A percentile compares a stretch with the other conserved stretches of the same genome.
Conservation (phyloP, 2,329 filamentous ascomycete species). For the Diaporthe citriasiana region DNA sequence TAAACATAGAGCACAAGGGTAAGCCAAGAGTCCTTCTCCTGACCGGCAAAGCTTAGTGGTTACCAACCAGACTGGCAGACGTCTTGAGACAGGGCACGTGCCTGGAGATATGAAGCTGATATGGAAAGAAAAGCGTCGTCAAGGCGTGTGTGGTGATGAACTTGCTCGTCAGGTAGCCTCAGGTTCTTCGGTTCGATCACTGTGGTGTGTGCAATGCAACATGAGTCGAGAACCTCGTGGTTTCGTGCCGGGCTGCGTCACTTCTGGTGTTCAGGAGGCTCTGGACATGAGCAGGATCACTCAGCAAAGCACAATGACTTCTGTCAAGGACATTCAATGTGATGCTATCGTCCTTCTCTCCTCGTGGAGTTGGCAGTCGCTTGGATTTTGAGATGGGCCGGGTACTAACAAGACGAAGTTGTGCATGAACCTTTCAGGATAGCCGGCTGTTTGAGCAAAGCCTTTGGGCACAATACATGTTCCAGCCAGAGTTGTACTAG, state of each 20-base stretch:
- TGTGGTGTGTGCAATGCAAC: slow-evolving; percentile 2
- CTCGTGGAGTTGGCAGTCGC: not conserved
- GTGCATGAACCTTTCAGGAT: not conserved
- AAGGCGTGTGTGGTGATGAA: not conserved
- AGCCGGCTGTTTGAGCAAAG: not conserved
- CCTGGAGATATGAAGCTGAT: not conserved
- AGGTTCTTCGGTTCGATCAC: not conserved
- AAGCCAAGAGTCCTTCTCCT: slow-evolving; percentile 24
- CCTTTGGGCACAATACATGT: not conserved
- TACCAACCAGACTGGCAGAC: slow-evolving; percentile 33
- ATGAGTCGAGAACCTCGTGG: not conserved
- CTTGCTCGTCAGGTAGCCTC: not conserved
- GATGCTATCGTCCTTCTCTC: not conserved
- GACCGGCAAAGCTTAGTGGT: slow-evolving; percentile 31
- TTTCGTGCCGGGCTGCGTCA: slow-evolving; percentile 21
- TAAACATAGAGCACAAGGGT: slow-evolving; percentile 26
- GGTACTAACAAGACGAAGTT: slow-evolving; percentile 4
- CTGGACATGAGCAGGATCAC: not conserved
- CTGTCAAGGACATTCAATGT: not conserved
- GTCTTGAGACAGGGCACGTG: not conserved
- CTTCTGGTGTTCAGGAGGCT: not conserved
- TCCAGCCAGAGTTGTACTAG: not conserved
- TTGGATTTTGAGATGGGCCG: not conserved
- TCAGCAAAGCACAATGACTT: not conserved
- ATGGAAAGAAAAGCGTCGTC: not conserved